Evolutionary conservation across 2,329 filamentous ascomycete species (phyloP).

Genomic region (Apiospora phragmitis): DNA sequence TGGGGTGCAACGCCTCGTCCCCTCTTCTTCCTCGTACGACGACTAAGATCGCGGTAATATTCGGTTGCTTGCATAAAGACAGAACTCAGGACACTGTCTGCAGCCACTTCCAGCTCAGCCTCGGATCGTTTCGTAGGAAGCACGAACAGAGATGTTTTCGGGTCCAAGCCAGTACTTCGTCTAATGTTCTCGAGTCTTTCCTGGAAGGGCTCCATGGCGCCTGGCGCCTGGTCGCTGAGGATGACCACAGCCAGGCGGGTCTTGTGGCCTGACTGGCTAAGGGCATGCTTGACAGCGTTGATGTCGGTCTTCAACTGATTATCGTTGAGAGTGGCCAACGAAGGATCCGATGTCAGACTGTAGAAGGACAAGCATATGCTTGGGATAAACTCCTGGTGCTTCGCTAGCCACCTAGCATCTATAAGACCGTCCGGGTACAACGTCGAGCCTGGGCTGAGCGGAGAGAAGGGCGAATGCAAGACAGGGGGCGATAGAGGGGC

Average conservation of each 20-base stretch:
- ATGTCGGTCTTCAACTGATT: slow-evolving; percentile 88
- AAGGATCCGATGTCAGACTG: slow-evolving; percentile 69
- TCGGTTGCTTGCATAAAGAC: slow-evolving; percentile 78
- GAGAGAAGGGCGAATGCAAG: slow-evolving; percentile 91
- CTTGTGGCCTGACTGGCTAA: slow-evolving; percentile 72
- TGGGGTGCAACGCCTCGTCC: slow-evolving; percentile 75
- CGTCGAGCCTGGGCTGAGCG: slow-evolving; percentile 77
- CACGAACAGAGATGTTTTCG: slow-evolving; percentile 79
- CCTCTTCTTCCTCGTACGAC: slow-evolving; percentile 86
- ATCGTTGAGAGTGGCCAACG: slow-evolving; percentile 76
- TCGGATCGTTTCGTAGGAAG: slow-evolving; percentile 72
- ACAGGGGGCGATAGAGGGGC: slow-evolving; percentile 48
- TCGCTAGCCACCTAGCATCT: slow-evolving; percentile 78
- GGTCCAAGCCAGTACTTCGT: slow-evolving; percentile 75
- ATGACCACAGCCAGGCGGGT: slow-evolving; percentile 76
- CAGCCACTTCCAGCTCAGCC: slow-evolving; percentile 71
- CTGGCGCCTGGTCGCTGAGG: slow-evolving; percentile 65
- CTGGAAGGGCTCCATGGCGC: slow-evolving; percentile 58
- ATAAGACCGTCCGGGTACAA: slow-evolving; percentile 90
- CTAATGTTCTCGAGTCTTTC: slow-evolving; percentile 79
- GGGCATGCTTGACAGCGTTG: slow-evolving; percentile 68
- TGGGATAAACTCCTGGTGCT: slow-evolving; percentile 84
- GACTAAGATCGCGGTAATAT: slow-evolving; percentile 92
- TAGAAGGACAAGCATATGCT: slow-evolving; percentile 83
- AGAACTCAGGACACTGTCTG: slow-evolving; percentile 69